Evolutionary conservation across 352 stramenopile genomes (phyloP), one percentile per base, ranked within the genome.

Genomic region (Phytophthora pseudosyringae): DNA sequence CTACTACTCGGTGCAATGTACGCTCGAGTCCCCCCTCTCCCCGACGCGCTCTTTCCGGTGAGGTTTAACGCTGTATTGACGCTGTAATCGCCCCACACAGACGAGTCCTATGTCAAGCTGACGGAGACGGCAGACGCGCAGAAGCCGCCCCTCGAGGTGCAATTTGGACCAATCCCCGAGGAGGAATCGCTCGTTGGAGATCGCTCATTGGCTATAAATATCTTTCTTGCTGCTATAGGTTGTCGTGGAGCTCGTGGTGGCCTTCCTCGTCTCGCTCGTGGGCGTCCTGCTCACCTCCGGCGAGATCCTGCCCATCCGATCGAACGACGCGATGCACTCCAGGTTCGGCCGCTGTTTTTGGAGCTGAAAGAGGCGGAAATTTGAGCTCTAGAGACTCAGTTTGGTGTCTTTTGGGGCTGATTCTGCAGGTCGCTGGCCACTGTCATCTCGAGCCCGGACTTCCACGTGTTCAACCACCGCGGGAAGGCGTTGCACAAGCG

Each of bases 1-100:
- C 51, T 94, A 94, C 71, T 94, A 92, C 73, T 89, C 86, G 11
- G 72, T 94, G 57, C 75, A 92, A 57, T 94, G 86, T 94, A 80
- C 50, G 78, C 62, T 44, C 7, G 32, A 55, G 11, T 33, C 21
- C 59, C 40, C 57, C 2, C 3, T 53, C 26, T 43, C 26, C 50
- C 13, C 28, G 21, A 13, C n/a, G n/a, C 15, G 47, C 32, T 18
- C 6, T 21, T 49, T 63, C 25, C 31, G 29, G n/a, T 50, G 4
- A 13, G 9, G 28, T 39, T 50, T 65, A 44, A 46, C 26, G 39
- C 31, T 48, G 21, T 53, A 47, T 53, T 52, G 8, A 46, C 36
- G 10, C 31, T 29, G 43, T 35, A 35, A n/a, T 52, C 32, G 4
- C n/a, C 31, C 2, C 50, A 1, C 64, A n/a, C 47, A 94, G 86